phyloP scores from a whole-genome alignment of 345 rosid genomes.

The Sisymbrium irio region DNA sequence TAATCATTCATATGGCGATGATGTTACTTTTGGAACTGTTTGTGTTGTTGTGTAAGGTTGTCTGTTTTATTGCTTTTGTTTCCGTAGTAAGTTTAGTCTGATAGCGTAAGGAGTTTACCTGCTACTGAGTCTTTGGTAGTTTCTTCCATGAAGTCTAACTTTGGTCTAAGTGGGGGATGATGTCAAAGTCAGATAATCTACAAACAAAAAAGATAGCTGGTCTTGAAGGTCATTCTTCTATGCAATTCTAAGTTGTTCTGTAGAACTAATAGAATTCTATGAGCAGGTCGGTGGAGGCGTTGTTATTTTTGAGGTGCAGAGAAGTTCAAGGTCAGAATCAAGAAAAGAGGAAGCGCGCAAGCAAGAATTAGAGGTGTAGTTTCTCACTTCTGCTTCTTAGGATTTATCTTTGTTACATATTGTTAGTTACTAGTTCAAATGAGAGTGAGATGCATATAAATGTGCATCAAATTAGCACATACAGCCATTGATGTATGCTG shows the following conservation, averaged over 20 bases:
- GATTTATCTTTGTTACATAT: background rate
- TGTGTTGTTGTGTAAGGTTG: background rate
- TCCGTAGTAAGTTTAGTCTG: background rate
- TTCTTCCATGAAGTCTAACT: background rate
- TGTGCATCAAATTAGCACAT: background rate
- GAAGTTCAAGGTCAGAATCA: conserved; percentile 88
- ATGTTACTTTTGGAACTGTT: background rate
- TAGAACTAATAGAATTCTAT: conserved; percentile 9
- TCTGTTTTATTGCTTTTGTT: conserved; percentile 8
- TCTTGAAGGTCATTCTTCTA: background rate
- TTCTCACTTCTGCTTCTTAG: background rate
- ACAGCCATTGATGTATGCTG: background rate
- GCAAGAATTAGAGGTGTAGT: conserved; percentile 64
- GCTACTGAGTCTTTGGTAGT: background rate
- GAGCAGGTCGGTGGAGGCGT: conserved; percentile 76
- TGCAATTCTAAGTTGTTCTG: background rate
- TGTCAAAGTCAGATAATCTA: background rate
- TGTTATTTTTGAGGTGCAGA: conserved; percentile 83
- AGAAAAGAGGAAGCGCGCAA: conserved; percentile 72
- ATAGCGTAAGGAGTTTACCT: background rate
- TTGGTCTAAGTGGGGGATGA: background rate
- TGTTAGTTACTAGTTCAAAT: background rate
- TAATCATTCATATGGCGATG: background rate
- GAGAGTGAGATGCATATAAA: background rate
- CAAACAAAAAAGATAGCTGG: background rate